Evolutionary conservation across 495 filamentous ascomycete genomes (phyloP).

Genomic region (Penicillium tannophilum): DNA sequence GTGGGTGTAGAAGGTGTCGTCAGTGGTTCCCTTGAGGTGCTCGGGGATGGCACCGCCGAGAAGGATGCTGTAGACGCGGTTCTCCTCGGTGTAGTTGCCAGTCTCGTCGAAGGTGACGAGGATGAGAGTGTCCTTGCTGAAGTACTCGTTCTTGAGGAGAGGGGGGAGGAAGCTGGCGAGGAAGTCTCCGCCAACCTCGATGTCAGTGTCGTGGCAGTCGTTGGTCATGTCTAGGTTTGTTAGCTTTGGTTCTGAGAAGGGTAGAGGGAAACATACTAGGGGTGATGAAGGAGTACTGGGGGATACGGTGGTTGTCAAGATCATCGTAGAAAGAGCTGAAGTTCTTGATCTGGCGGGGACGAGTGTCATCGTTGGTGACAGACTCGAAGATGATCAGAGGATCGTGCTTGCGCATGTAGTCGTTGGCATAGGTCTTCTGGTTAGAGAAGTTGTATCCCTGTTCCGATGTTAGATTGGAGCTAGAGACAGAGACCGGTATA

Average conservation of each 20-base stretch:
- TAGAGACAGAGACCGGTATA: neutral
- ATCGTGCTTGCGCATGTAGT: slow-evolving; percentile 75
- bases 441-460: slow-evolving; percentile 15
- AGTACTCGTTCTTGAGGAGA: slow-evolving; percentile 60
- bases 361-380: slow-evolving; percentile 49
- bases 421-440: slow-evolving; percentile 19
- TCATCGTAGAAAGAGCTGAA: slow-evolving; percentile 60
- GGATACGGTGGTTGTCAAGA: slow-evolving; percentile 53
- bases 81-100: slow-evolving; percentile 58
- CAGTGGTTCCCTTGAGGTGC: slow-evolving; percentile 57
- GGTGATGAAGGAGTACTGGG: slow-evolving; percentile 69
- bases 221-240: slow-evolving; percentile 10
- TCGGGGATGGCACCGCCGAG: slow-evolving; percentile 62
- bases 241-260: neutral
- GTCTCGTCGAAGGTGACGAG: slow-evolving; percentile 68
- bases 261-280: neutral
- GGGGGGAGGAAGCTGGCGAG: slow-evolving; percentile 57
- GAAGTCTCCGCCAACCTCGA: slow-evolving; percentile 60
- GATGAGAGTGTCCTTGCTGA: slow-evolving; percentile 67
- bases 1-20: slow-evolving; percentile 67
- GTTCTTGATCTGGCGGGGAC: slow-evolving; percentile 62
- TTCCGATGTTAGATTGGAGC: neutral
- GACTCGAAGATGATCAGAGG: slow-evolving; percentile 60
- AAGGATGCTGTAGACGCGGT: slow-evolving; percentile 59
- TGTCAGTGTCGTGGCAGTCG: slow-evolving; percentile 66